Percentiles rank a stretch among this genome's conserved stretches.
Evolutionary conservation across 208 protist species (phyloP).

Genomic region (Leishmania major): DNA sequence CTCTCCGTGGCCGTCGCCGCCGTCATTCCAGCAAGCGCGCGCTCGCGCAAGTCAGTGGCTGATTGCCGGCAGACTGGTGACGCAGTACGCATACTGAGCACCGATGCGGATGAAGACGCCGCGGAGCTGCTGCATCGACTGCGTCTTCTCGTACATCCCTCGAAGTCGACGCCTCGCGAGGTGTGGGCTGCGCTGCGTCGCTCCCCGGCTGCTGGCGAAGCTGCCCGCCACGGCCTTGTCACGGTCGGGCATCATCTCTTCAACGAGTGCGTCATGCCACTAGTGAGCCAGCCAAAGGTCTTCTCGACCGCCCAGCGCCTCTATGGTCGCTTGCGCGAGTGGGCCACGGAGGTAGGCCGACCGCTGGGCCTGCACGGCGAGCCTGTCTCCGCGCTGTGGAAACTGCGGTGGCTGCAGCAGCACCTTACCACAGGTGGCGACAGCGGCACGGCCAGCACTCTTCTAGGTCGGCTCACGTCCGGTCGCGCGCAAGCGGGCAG

Average conservation of each 20-base stretch:
- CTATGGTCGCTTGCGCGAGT: slow-evolving; percentile 21
- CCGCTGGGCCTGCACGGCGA: slow-evolving; percentile 33
- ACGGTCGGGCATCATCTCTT: slow-evolving; percentile 35
- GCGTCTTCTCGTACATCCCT: slow-evolving; percentile 6
- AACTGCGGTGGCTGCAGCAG: slow-evolving; percentile 26
- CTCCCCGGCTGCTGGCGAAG: neutral
- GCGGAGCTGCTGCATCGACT: slow-evolving; percentile 9
- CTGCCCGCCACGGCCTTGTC: slow-evolving; percentile 45
- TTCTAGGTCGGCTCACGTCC: neutral
- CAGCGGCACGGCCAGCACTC: neutral
- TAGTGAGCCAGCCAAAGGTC: slow-evolving; percentile 4
- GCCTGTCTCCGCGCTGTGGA: slow-evolving; percentile 27
- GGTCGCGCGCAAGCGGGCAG: too few relatives aligned
- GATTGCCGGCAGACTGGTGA: neutral
- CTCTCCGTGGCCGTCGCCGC: slow-evolving; percentile 36
- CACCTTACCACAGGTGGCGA: neutral
- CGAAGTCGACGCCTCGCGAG: neutral
- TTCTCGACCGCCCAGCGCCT: slow-evolving; percentile 29
- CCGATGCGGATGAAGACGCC: neutral
- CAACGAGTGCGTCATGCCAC: slow-evolving; percentile 20
- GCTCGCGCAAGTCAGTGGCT: neutral
- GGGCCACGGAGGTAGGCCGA: slow-evolving; percentile 30
- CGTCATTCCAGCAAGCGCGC: neutral
- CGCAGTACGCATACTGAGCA: neutral
- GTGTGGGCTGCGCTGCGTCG: slow-evolving; percentile 27